Evolutionary conservation across 305 asterid species (phyloP), one percentile per base, ranked within the genome.

Genomic region (Fraxinus albicans): DNA sequence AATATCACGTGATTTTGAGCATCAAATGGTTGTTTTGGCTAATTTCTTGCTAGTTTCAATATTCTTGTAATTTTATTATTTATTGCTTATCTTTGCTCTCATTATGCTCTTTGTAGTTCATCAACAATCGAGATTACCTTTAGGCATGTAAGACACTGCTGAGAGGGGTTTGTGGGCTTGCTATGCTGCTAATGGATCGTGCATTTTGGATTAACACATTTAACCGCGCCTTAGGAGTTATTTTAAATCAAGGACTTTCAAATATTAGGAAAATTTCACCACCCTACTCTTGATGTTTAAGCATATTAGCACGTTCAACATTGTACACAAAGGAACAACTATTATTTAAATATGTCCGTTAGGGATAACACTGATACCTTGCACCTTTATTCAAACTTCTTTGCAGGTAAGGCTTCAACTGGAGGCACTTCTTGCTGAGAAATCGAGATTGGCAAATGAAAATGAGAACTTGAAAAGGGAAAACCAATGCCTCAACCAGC

Each of bases 401-500:
- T 82, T 82, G 34, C 83, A 93, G 96, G 94, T 96, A 85, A 93
- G 99, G 93, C 98, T 96, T 79, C 99, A 96, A 85, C 33, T 96
- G 88, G 99, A 96, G 87, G 92, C 97, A 40, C 97, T 96, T 67
- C 91, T 95, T 6, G 94, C 98, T n/a, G 99, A 96, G 73, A 96
- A 96, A 38, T 96, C 98, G 2, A 91, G 98, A 38, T 77, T 96
- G 78, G 99, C 98, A 15, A 92, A 86, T 83, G 99, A 96, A 77
- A 96, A 96, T 80, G 96, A 97, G 23, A 93, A 90, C 89, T 82
- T 96, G 85, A 86, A 83, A 3, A 91, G 99, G 86, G 99, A 96
- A 82, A 96, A 96, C 87, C 95, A 91, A 77, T 90, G 96, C 86
- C 95, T 96, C 44, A 88, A 90, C 79, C 98, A 96, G 88, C 95